Conservation (phyloP, 2,329 filamentous ascomycete genomes). For the Nemania abortiva region DNA sequence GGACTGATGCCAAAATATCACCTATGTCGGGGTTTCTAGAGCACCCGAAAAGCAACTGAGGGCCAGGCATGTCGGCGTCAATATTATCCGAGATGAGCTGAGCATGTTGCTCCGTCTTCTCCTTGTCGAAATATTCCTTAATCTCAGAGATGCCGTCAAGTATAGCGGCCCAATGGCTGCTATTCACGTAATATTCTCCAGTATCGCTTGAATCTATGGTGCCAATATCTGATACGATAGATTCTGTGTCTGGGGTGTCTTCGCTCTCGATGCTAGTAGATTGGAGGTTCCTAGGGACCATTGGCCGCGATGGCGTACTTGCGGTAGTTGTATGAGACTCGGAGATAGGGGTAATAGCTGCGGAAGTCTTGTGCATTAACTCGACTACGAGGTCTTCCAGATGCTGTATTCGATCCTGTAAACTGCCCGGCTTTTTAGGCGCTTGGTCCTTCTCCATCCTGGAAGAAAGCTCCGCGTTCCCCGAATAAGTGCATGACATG, state of each 20-base stretch:
- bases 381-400: constrained; percentile 50
- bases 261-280: neutral
- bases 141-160: constrained; percentile 57
- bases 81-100: neutral
- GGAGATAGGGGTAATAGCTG: neutral
- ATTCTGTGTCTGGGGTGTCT: neutral
- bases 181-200: constrained; percentile 52
- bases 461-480: constrained; percentile 16
- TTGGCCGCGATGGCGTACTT: neutral
- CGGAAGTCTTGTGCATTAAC: constrained; percentile 45
- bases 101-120: constrained; percentile 40
- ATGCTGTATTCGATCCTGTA: constrained; percentile 46
- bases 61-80: constrained; percentile 30
- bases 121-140: constrained; percentile 52
- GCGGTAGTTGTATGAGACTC: neutral
- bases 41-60: constrained; percentile 52
- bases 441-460: constrained; percentile 27
- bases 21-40: neutral
- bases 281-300: neutral
- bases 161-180: constrained; percentile 57
- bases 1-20: constrained; percentile 45
- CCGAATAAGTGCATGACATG: constrained; percentile 42
- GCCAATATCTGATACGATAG: constrained; percentile 46
- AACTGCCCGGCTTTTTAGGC: constrained; percentile 3
- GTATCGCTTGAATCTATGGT: constrained; percentile 48